Evolutionary conservation across 176 grass and related monocot genomes (phyloP).

Genomic region (Zea mays): DNA sequence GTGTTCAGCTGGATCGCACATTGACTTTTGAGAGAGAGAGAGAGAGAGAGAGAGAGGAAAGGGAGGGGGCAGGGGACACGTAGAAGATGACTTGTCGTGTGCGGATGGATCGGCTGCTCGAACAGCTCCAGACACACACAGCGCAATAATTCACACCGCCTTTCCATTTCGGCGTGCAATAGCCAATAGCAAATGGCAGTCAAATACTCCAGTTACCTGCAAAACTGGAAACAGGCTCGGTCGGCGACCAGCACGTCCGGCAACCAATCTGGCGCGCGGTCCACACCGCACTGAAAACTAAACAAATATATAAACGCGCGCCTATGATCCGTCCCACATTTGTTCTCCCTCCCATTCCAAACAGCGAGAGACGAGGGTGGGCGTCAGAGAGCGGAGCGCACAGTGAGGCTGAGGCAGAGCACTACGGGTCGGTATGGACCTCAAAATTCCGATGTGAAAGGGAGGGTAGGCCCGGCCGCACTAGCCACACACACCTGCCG

Average conservation of each 20-base stretch:
- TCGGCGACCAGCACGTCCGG: background rate
- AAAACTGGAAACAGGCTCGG: background rate
- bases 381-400: background rate
- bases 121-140: background rate
- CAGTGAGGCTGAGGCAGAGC: constrained; percentile 7
- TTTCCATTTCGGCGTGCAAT: background rate
- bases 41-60: no score
- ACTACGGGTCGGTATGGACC: constrained; percentile 23
- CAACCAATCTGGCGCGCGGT: background rate
- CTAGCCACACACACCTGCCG: constrained; percentile 1
- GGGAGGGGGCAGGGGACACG: no score
- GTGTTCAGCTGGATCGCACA: constrained; percentile 4
- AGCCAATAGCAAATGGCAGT: background rate
- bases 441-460: constrained; percentile 41
- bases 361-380: no score
- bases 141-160: background rate
- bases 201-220: constrained; percentile 11
- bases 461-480: constrained; percentile 44
- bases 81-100: background rate
- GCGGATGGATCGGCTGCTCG: background rate
- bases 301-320: background rate
- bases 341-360: no score
- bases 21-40: background rate
- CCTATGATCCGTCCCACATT: background rate
- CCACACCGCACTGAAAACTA: background rate